Percentiles rank a stretch among this genome's conserved stretches.
Evolutionary conservation across 805 yeast species (phyloP).

Genomic region (Suhomyces vadensis): DNA sequence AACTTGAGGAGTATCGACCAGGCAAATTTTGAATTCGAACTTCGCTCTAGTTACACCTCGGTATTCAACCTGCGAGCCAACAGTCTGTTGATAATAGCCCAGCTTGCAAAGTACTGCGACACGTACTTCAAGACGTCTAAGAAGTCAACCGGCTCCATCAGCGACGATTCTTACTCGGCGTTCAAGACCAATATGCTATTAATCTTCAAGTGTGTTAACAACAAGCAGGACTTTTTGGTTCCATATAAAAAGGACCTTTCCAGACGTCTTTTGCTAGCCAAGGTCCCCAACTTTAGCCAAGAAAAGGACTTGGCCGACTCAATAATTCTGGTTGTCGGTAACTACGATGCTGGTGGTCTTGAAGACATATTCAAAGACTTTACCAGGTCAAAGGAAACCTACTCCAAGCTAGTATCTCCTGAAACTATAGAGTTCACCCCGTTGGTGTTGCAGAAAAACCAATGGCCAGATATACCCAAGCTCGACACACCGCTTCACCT

Average conservation of each 20-base stretch:
- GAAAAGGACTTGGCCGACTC: slow-evolving; percentile 23
- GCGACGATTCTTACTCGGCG: slow-evolving; percentile 7
- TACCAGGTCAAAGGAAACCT: slow-evolving; percentile 19
- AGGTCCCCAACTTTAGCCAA: slow-evolving; percentile 16
- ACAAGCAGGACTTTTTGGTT: slow-evolving; percentile 33
- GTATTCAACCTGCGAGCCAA: slow-evolving; percentile 12
- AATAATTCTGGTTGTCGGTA: slow-evolving; percentile 31
- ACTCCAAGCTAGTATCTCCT: slow-evolving; percentile 8
- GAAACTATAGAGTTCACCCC: slow-evolving; percentile 27
- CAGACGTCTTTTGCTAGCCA: slow-evolving; percentile 32
- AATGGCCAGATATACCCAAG: slow-evolving; percentile 44
- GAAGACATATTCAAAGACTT: slow-evolving; percentile 38
- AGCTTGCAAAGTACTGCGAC: slow-evolving; percentile 36
- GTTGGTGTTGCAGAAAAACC: slow-evolving; percentile 33
- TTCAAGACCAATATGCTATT: slow-evolving; percentile 21
- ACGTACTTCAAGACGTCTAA: slow-evolving; percentile 22
- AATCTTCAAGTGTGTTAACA: slow-evolving; percentile 34
- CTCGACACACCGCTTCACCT: slow-evolving; percentile 20
- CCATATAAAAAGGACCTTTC: slow-evolving; percentile 39
- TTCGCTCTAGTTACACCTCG: slow-evolving; percentile 31
- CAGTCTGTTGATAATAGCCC: slow-evolving; percentile 19
- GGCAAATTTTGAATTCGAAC: slow-evolving; percentile 28
- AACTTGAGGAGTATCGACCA: slow-evolving; percentile 18
- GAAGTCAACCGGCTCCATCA: slow-evolving; percentile 10
- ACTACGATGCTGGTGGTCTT: slow-evolving; percentile 27